These are phyloP conservation scores for Canavalia ensiformis DNA, from an alignment of 306 rosid species.

Conservation along the genomic window DNA sequence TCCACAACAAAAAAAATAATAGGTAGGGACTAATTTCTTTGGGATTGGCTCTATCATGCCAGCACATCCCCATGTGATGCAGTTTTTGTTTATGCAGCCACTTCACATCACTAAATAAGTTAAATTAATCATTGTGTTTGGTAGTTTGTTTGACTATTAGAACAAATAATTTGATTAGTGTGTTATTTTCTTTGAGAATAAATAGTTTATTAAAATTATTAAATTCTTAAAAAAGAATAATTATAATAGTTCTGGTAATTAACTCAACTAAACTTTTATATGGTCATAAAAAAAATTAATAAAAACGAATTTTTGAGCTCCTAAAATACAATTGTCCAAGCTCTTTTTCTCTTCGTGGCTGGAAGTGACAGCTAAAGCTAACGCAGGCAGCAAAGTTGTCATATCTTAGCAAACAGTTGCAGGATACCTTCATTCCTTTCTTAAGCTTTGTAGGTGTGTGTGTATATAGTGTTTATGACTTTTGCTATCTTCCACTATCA, in stretches of 20 bases:
- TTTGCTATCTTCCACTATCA: constrained; percentile 23
- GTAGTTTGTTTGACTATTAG: constrained; percentile 31
- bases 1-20: constrained; percentile 44
- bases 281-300: background rate
- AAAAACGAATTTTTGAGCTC: background rate
- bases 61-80: constrained; percentile 76
- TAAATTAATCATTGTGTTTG: constrained; percentile 47
- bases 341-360: constrained; percentile 5
- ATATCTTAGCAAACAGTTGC: constrained; percentile 23
- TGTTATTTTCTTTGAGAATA: background rate
- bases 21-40: constrained; percentile 43
- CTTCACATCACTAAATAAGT: constrained; percentile 47
- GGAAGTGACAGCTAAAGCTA: constrained; percentile 49
- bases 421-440: constrained; percentile 36
- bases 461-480: constrained; percentile 31
- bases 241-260: background rate
- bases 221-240: background rate
- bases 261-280: too few relatives aligned
- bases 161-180: constrained; percentile 14
- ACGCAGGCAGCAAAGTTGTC: background rate
- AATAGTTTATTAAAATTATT: background rate
- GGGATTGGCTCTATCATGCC: constrained; percentile 61
- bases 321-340: background rate
- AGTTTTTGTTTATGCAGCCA: constrained; percentile 48
- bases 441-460: background rate